A percentile compares a stretch with the other conserved stretches of the same genome.
phyloP scores from a whole-genome alignment of 2,329 filamentous ascomycete species.

The Colletotrichum navitas region DNA sequence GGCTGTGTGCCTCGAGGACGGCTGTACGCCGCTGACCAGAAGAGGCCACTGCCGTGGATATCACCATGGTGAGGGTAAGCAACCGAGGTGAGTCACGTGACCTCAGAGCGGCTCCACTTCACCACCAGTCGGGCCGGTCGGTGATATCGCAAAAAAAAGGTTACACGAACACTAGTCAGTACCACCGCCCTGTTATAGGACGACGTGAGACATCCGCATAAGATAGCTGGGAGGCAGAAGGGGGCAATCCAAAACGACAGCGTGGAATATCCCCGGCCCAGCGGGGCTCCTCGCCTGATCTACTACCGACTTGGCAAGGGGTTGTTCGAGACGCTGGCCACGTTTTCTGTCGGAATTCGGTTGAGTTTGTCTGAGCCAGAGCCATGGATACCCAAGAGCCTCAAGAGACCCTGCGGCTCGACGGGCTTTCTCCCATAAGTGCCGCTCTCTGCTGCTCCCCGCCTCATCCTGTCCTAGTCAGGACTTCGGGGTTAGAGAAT shows the following conservation, averaged over 20 bases:
- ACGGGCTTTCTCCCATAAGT: background rate
- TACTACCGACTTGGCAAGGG: conserved; percentile 8
- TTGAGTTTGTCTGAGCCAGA: background rate
- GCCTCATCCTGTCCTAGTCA: too few species aligned
- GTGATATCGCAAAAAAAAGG: too few species aligned
- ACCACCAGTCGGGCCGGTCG: too few species aligned
- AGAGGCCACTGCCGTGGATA: too few species aligned
- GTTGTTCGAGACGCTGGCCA: background rate
- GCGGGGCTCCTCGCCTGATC: conserved; percentile 1
- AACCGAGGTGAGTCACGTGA: too few species aligned
- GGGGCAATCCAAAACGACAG: conserved; percentile 7
- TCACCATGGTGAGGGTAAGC: too few species aligned
- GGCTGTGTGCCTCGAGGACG: background rate
- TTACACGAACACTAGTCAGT: conserved; percentile 2
- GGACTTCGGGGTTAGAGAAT: too few species aligned
- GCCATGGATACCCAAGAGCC: background rate
- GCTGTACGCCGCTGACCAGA: background rate
- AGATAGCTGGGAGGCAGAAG: background rate
- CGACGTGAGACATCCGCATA: conserved; percentile 18
- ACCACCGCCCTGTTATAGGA: background rate
- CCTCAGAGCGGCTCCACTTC: too few species aligned
- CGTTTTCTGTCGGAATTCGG: conserved; percentile 6
- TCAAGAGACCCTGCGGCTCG: background rate
- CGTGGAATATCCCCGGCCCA: background rate
- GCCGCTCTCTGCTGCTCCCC: background rate